A percentile compares a stretch with the other conserved stretches of the same genome.
phyloP scores from a whole-genome alignment of 2,329 filamentous ascomycete genomes.

The Xylaria hypoxylon region DNA sequence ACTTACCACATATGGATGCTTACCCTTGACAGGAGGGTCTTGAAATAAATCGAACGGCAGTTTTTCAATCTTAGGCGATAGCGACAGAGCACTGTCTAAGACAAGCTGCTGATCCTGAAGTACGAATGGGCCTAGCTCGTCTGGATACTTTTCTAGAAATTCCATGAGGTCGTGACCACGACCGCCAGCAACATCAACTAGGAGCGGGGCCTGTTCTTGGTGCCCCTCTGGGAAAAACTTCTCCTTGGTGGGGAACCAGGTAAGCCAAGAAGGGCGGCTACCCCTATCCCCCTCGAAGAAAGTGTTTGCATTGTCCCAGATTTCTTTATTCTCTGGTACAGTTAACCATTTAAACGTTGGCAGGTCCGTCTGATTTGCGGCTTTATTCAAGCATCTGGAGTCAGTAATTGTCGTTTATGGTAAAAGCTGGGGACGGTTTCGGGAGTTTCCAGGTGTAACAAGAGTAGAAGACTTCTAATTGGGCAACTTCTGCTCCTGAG shows the following conservation, averaged over 20 bases:
- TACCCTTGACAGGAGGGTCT: slow-evolving; percentile 32
- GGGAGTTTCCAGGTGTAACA: no score
- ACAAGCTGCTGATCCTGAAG: slow-evolving; percentile 36
- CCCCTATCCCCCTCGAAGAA: slow-evolving; percentile 39
- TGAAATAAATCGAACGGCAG: slow-evolving; percentile 29
- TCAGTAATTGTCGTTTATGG: no score
- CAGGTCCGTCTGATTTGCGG: slow-evolving; percentile 17
- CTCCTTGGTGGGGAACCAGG: slow-evolving; percentile 37
- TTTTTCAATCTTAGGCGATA: slow-evolving; percentile 29
- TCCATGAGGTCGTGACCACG: slow-evolving; percentile 37
- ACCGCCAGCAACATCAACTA: slow-evolving; percentile 39
- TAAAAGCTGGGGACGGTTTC: no score
- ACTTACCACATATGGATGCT: background rate
- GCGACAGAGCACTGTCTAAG: slow-evolving; percentile 27
- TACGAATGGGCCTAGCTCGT: slow-evolving; percentile 27
- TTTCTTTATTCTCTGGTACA: slow-evolving; percentile 35
- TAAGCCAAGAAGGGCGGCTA: slow-evolving; percentile 38
- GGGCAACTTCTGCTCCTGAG: no score
- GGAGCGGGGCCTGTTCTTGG: slow-evolving; percentile 25
- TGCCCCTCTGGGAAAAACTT: slow-evolving; percentile 29
- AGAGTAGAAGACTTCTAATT: no score
- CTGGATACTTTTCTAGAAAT: slow-evolving; percentile 34
- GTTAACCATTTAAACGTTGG: slow-evolving; percentile 34
- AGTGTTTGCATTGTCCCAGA: slow-evolving; percentile 36
- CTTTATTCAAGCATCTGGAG: no score